These are phyloP conservation scores for Cladobotryum protrusum DNA, from an alignment of 2,329 filamentous ascomycete species.

Conservation along the genomic window DNA sequence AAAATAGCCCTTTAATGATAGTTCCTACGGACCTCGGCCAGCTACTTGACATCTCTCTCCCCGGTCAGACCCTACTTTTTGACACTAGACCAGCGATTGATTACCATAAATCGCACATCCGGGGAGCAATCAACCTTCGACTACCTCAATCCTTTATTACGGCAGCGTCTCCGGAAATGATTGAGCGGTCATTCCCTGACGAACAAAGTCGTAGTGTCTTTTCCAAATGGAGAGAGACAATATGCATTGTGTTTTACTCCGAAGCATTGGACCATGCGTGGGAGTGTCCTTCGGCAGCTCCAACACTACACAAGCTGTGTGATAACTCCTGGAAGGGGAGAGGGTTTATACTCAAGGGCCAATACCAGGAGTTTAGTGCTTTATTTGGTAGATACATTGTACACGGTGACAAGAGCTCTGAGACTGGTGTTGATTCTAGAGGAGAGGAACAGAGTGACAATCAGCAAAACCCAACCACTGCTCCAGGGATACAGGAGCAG, in stretches of 20 bases:
- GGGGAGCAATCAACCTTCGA: constrained; percentile 46
- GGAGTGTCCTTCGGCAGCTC: constrained; percentile 45
- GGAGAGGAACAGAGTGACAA: not conserved
- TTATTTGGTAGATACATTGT: constrained; percentile 47
- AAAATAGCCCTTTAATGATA: constrained; percentile 39
- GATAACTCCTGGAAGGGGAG: constrained; percentile 44
- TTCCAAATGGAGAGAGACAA: constrained; percentile 39
- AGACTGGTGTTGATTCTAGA: constrained; percentile 30
- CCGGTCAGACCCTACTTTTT: constrained; percentile 40
- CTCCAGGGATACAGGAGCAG: constrained; percentile 26
- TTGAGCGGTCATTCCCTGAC: constrained; percentile 44
- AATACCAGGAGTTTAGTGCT: constrained; percentile 49
- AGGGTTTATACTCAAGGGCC: constrained; percentile 49
- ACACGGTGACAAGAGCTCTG: constrained; percentile 35
- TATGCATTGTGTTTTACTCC: constrained; percentile 49
- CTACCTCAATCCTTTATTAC: constrained; percentile 44
- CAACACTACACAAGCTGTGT: constrained; percentile 40
- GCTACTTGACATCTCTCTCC: constrained; percentile 44
- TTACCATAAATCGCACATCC: constrained; percentile 46
- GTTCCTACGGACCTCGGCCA: constrained; percentile 45
- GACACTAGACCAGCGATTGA: constrained; percentile 43
- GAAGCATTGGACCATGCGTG: constrained; percentile 42
- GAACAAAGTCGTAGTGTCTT: constrained; percentile 42
- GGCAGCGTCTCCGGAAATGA: constrained; percentile 42
- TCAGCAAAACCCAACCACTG: constrained; percentile 2